phyloP scores from a whole-genome alignment of 495 filamentous ascomycete species.

The Ramalina intermedia region DNA sequence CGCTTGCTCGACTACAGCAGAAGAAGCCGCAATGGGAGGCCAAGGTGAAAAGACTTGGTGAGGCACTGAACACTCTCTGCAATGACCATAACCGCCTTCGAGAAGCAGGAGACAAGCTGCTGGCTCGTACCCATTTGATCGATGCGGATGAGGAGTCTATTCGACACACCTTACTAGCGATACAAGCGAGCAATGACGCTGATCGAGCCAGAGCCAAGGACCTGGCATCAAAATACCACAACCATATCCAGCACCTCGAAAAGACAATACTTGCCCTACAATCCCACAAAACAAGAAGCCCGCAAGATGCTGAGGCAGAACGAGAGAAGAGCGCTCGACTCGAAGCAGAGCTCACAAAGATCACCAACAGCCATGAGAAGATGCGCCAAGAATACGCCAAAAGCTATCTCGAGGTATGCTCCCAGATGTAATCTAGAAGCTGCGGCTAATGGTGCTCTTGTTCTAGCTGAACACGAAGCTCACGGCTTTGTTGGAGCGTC shows the following conservation, averaged over 20 bases:
- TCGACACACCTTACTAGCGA: neutral
- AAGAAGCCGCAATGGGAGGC: conserved; percentile 4
- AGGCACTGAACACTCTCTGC: conserved; percentile 10
- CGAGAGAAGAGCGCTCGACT: conserved; percentile 3
- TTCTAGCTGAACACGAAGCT: conserved; percentile 7
- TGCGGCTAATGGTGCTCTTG: neutral
- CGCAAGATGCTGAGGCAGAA: neutral
- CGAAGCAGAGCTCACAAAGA: conserved; percentile 1
- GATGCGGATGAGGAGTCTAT: neutral
- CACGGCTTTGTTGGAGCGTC: conserved; percentile 2
- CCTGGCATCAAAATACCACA: neutral
- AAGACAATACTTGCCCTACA: conserved; percentile 4
- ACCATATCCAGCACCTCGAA: neutral
- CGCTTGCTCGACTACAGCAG: conserved; percentile 3
- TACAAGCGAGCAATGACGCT: neutral
- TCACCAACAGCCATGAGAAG: conserved; percentile 3
- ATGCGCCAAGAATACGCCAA: neutral
- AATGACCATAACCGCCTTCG: conserved; percentile 15
- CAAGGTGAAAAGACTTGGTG: conserved; percentile 7
- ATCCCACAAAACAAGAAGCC: neutral
- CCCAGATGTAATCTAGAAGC: no score
- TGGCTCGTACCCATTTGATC: neutral
- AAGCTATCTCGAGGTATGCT: neutral
- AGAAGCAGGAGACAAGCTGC: conserved; percentile 3
- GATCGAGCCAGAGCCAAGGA: neutral